Base-by-base conservation (phyloP, 2,329 filamentous ascomycete genomes). In the Colletotrichum falcatum region DNA sequence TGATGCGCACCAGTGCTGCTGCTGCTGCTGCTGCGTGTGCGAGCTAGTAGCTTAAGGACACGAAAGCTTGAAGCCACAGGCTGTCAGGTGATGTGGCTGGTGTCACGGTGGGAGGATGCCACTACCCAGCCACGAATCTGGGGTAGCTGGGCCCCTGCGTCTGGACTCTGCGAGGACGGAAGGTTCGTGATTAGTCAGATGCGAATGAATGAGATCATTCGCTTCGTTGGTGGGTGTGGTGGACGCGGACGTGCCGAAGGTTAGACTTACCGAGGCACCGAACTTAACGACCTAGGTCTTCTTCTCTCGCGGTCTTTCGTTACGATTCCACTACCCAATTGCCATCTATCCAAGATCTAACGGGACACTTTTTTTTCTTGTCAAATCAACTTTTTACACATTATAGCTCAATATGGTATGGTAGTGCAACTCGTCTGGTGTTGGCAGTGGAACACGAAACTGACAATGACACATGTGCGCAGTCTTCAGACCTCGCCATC, bases 401-500 rank as follows among this genome's bases (percentile, higher is more conserved):
- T 44, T 4, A 48, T n/a, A 30, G 12, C 16, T 11, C 39, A 58
- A 33, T 42, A 73, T 73, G 71, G 71, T 73, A 44, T 30, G 44
- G 20, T 23, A 28, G 28, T 20, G 2, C 16, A 8, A 3, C 16
- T 26, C n/a, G 9, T 20, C 7, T 23, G n/a, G 16, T n/a, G 7
- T n/a, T 33, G 23, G 8, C 5, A 51, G 5, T 5, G 28, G 44
- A 3, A 59, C 5, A 7, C 5, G 49, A 20, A 55, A 33, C 60
- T 59, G 18, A 71, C 39, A 59, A 73, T 66, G 28, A 48, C 65
- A 54, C 18, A 37, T 55, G 37, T 35, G 44, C 39, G 75, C 76
- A 74, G 78, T 62, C 55, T n/a, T 60, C 77, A 77, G 78, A 78
- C 72, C 81, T 87, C 73, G 83, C 86, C 75, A 87, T 83, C 77